These are phyloP conservation scores for Hyphopichia buzzinii DNA, from an alignment of 1,139 yeast genomes.

Conservation along the genomic window DNA sequence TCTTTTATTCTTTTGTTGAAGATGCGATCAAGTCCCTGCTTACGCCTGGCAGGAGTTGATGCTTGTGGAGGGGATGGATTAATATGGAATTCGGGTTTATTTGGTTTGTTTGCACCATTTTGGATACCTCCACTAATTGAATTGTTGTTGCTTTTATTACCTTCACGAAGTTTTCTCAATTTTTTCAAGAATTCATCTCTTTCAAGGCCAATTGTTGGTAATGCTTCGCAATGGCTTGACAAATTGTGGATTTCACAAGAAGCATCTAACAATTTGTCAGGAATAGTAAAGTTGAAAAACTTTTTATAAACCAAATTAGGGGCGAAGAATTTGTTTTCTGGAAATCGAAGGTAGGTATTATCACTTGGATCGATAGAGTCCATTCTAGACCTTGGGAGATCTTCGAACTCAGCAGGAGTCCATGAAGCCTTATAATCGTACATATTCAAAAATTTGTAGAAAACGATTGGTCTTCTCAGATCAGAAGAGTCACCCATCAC, in stretches of 20 bases:
- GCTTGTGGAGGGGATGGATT: neutral
- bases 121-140: constrained; percentile 3
- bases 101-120: neutral
- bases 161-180: constrained; percentile 2
- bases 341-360: constrained; percentile 18
- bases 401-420: constrained; percentile 15
- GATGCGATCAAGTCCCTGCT: constrained; percentile 9
- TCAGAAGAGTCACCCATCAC: constrained; percentile 14
- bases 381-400: neutral
- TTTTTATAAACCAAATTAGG: constrained; percentile 35
- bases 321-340: constrained; percentile 20
- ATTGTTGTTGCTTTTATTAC: constrained; percentile 3
- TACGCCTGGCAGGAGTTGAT: constrained; percentile 1
- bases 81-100: neutral
- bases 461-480: constrained; percentile 12
- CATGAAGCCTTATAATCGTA: constrained; percentile 26
- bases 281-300: constrained; percentile 42
- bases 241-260: constrained; percentile 36
- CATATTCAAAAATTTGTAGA: constrained; percentile 26
- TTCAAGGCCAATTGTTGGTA: constrained; percentile 38
- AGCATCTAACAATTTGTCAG: constrained; percentile 37
- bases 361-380: constrained; percentile 19
- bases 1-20: constrained; percentile 15
- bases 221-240: constrained; percentile 33
- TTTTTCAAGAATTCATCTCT: constrained; percentile 14